Evolutionary conservation across 208 protist genomes (phyloP), one percentile per base, ranked within the genome.

Genomic region (Acanthamoeba healyi): DNA sequence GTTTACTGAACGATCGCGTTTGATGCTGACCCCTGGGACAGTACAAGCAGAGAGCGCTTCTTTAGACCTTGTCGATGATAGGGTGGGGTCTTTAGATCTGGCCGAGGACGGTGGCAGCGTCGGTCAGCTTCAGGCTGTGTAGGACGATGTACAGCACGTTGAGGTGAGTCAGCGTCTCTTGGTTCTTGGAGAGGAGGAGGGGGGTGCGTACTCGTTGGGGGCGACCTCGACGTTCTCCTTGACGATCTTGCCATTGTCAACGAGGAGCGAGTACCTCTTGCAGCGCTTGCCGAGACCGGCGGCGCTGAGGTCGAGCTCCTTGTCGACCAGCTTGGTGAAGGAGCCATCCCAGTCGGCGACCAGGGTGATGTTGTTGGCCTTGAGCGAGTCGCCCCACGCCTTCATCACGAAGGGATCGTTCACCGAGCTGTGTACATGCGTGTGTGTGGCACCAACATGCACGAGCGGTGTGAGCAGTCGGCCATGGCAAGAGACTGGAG

Each of bases 331-430:
- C 86, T 74, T 92, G 51, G 86, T 77, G 61, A 92, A 92, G 86
- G 86, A 92, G 34, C 86, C 54, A 42, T 92, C 86, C 86, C 86
- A 92, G 56, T 92, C 86, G 54, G 86, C 86, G 34, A 44, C 36
- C 86, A 92, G 34, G 19, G 44, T 54, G 61, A 72, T 72, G 56
- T 92, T 54, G 40, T 72, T 72, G 86, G 86, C 51, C 40, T 92
- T 92, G 56, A 92, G 86, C 40, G 56, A 74, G 24, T 92, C 86
- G 29, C 86, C 86, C 86, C 86, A 92, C 10, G 86, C 86, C 86
- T 92, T 92, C 86, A 92, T 92, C 54, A 92, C 86, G 61, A 92
- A 92, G 58, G 86, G 86, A 72, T 92, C 86, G 61, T 92, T 92
- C 54, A 92, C 86, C 2, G 86, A 92, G 15, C 86, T 92, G 61